A percentile compares a stretch with the other conserved stretches of the same genome.
phyloP scores from a whole-genome alignment of 352 stramenopile species.

The Phytophthora sp. region DNA sequence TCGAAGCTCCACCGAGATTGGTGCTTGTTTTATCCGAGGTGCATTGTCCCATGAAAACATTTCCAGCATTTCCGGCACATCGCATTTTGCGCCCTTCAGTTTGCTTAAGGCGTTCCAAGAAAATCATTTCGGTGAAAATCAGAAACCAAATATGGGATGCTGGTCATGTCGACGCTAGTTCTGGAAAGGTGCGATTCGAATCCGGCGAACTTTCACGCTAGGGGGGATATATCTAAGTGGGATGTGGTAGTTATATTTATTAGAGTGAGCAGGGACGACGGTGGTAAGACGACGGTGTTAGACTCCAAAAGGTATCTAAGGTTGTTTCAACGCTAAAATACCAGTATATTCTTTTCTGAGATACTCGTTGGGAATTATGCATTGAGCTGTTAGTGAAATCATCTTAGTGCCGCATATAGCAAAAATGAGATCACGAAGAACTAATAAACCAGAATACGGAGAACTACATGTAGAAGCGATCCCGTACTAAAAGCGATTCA shows the following conservation, averaged over 20 bases:
- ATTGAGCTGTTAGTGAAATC: no score
- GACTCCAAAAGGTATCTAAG: no score
- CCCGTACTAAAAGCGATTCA: not conserved
- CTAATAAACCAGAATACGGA: no score
- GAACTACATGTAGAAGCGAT: no score
- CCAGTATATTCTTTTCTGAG: no score
- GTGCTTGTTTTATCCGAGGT: conserved; percentile 1
- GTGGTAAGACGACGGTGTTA: no score
- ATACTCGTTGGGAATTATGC: no score
- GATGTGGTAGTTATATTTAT: not conserved
- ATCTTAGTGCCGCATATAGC: no score
- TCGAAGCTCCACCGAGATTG: conserved; percentile 8
- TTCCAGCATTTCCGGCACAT: conserved; percentile 7
- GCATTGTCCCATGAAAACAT: conserved; percentile 19
- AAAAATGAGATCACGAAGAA: no score
- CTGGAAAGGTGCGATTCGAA: not conserved
- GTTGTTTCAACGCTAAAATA: no score
- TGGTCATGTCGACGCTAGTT: not conserved
- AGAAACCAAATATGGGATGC: conserved; percentile 3
- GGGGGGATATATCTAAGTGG: not conserved
- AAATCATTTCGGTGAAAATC: conserved; percentile 18
- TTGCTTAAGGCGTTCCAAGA: conserved; percentile 9
- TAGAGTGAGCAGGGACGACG: not conserved
- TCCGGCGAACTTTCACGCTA: conserved; percentile 2
- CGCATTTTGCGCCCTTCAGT: not conserved